Conservation (phyloP, 2,329 filamentous ascomycete species). For the Fusarium humuli region DNA sequence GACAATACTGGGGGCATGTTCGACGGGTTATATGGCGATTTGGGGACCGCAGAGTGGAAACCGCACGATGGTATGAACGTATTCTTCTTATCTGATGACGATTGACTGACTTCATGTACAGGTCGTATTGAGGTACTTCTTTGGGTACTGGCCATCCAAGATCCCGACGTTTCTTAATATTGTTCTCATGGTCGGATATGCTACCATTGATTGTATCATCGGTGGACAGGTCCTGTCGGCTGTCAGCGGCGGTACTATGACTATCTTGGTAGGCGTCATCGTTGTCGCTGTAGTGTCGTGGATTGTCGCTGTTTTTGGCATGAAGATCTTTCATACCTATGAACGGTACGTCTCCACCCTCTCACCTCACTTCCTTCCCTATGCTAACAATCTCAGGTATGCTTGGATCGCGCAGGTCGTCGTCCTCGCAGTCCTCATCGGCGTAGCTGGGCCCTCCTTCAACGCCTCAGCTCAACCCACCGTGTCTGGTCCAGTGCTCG, state of each 20-base stretch:
- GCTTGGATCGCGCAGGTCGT: conserved; percentile 75
- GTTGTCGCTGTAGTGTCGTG: conserved; percentile 80
- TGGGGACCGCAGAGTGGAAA: conserved; percentile 81
- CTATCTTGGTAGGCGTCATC: conserved; percentile 79
- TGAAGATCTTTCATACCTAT: conserved; percentile 73
- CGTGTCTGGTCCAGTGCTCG: conserved; percentile 71
- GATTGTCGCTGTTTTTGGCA: conserved; percentile 73
- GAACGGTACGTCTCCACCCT: conserved; percentile 58
- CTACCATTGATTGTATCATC: conserved; percentile 81
- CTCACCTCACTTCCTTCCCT: too few relatives aligned
- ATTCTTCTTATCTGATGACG: too few relatives aligned
- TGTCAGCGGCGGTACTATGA: conserved; percentile 72
- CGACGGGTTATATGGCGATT: conserved; percentile 81
- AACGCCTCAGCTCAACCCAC: conserved; percentile 73
- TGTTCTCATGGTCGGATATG: conserved; percentile 81
- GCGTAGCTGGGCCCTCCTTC: conserved; percentile 71
- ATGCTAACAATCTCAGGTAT: conserved; percentile 36
- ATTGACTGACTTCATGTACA: too few relatives aligned
- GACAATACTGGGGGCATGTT: conserved; percentile 77
- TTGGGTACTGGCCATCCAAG: conserved; percentile 69
- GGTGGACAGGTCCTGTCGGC: conserved; percentile 82
- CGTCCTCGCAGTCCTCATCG: conserved; percentile 78
- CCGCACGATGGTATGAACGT: conserved; percentile 81
- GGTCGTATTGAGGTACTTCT: conserved; percentile 79
- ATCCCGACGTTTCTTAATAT: conserved; percentile 48